These are phyloP conservation scores for Wallemia hederae DNA, from an alignment of 1,284 basidiomycete genomes.

Conservation along the genomic window DNA sequence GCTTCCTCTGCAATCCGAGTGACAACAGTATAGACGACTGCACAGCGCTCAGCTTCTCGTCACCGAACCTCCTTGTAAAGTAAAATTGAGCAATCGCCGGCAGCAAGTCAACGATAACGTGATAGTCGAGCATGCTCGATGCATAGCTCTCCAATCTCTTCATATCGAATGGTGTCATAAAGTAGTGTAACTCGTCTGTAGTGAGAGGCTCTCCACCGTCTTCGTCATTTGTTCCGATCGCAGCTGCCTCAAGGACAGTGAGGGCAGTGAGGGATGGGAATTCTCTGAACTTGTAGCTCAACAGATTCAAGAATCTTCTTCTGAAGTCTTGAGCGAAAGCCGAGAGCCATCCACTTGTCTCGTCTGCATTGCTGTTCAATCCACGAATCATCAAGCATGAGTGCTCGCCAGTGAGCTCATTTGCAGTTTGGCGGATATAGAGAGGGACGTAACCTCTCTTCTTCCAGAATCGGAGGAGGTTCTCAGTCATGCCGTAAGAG, in stretches of 20 bases:
- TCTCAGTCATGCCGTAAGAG: constrained; percentile 74
- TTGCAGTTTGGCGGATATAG: constrained; percentile 75
- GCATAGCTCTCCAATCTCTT: constrained; percentile 87
- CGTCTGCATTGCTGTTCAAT: constrained; percentile 25
- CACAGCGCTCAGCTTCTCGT: constrained; percentile 40
- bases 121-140: constrained; percentile 86
- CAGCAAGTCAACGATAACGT: constrained; percentile 75
- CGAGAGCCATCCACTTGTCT: constrained; percentile 40
- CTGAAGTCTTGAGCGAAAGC: constrained; percentile 91
- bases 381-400: constrained; percentile 79
- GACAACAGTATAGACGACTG: constrained; percentile 59
- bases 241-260: constrained; percentile 62
- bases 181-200: constrained; percentile 37
- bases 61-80: constrained; percentile 48
- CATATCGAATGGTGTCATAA: constrained; percentile 74
- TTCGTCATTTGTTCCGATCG: constrained; percentile 26
- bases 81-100: constrained; percentile 51
- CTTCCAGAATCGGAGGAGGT: constrained; percentile 89
- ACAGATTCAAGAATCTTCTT: constrained; percentile 54
- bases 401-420: constrained; percentile 87
- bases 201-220: constrained; percentile 22
- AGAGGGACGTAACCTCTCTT: constrained; percentile 66
- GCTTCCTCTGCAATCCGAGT: constrained; percentile 70
- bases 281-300: constrained; percentile 84
- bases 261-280: constrained; percentile 63